phyloP scores from a whole-genome alignment of 495 filamentous ascomycete species.

The Acidiella bohemica region DNA sequence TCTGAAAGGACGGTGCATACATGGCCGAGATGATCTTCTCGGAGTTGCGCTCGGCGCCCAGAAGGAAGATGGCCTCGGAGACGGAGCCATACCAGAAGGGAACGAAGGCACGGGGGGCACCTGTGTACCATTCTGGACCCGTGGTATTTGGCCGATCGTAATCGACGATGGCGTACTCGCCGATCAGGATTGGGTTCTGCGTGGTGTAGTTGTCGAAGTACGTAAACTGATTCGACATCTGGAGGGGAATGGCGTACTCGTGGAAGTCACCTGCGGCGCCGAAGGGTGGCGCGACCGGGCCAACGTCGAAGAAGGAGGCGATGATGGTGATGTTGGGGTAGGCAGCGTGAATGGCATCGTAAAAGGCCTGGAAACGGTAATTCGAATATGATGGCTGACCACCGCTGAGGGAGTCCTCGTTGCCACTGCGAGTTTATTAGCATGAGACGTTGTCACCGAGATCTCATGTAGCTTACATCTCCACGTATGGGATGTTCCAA shows the following conservation, averaged over 20 bases:
- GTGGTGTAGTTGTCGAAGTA: conserved; percentile 36
- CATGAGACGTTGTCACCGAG: no score
- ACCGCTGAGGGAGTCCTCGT: conserved; percentile 45
- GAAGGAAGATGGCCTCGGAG: conserved; percentile 51
- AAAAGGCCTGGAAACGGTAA: conserved; percentile 45
- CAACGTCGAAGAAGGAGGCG: conserved; percentile 23
- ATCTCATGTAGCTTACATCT: neutral
- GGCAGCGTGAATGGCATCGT: conserved; percentile 40
- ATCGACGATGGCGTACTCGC: conserved; percentile 34
- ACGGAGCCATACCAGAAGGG: conserved; percentile 45
- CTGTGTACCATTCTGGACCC: conserved; percentile 2
- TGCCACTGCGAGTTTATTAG: conserved; percentile 29
- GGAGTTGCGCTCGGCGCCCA: conserved; percentile 54
- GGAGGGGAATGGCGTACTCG: conserved; percentile 37
- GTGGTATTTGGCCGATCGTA: conserved; percentile 36
- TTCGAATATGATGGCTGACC: conserved; percentile 38
- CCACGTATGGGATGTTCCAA: conserved; percentile 34
- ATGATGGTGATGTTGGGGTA: conserved; percentile 53
- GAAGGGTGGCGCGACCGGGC: conserved; percentile 8
- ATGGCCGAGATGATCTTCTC: conserved; percentile 34
- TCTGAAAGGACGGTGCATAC: conserved; percentile 26
- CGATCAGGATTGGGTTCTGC: conserved; percentile 16
- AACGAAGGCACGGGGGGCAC: conserved; percentile 19
- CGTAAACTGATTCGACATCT: conserved; percentile 42
- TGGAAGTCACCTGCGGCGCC: conserved; percentile 26